These are phyloP conservation scores for Athelia sp. DNA, from an alignment of 1,284 basidiomycete species.

Conservation along the genomic window DNA sequence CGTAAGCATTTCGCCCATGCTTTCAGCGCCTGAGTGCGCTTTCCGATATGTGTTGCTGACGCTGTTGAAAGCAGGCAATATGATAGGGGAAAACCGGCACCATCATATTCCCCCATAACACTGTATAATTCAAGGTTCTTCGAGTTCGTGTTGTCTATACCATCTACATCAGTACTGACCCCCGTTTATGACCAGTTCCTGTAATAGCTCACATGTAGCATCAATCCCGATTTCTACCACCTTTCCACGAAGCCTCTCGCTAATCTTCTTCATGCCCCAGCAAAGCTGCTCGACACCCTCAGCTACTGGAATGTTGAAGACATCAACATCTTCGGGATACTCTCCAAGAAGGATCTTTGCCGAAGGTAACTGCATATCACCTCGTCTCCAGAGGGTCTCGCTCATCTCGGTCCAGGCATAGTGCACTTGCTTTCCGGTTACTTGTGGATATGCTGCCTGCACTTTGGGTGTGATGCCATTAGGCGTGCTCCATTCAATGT, in stretches of 20 bases:
- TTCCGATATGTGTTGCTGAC: constrained; percentile 15
- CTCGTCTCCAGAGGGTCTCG: constrained; percentile 20
- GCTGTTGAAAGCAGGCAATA: constrained; percentile 27
- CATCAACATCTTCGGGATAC: constrained; percentile 15
- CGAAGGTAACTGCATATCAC: constrained; percentile 20
- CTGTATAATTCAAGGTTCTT: constrained; percentile 25
- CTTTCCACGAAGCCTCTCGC: constrained; percentile 10
- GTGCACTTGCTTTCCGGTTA: constrained; percentile 19
- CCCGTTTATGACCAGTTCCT: neutral
- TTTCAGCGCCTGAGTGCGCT: constrained; percentile 17
- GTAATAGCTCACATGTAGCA: constrained; percentile 23
- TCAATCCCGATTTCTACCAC: constrained; percentile 23
- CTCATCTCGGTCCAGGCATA: constrained; percentile 20
- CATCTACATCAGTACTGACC: neutral
- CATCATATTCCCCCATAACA: constrained; percentile 23
- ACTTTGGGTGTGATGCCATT: constrained; percentile 10
- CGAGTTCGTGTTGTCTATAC: constrained; percentile 26
- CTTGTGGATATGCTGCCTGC: constrained; percentile 11
- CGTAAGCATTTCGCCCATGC: constrained; percentile 14
- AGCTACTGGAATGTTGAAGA: constrained; percentile 11
- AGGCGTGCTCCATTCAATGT: constrained; percentile 15
- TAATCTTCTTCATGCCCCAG: constrained; percentile 20
- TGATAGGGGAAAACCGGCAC: constrained; percentile 22
- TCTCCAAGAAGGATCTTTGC: constrained; percentile 20
- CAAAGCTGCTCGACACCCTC: constrained; percentile 20